Base-by-base conservation (phyloP, 495 filamentous ascomycete species). In the Talaromyces liani region DNA sequence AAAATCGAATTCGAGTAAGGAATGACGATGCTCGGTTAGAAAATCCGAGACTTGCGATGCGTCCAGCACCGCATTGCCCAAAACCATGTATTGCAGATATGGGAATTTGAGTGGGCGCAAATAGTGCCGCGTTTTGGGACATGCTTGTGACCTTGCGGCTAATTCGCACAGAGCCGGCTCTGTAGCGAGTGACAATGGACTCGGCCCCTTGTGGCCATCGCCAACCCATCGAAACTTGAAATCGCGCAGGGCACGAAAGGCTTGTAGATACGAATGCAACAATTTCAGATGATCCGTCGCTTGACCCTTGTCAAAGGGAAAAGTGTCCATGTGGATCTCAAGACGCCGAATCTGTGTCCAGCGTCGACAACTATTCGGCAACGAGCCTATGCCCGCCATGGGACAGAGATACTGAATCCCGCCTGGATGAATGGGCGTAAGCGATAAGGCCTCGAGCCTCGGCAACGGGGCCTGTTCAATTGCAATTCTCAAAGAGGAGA, bases 401-500 rank as follows among this genome's bases (percentile, higher is more conserved):
- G 77, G 74, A 56, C 85, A 84, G n/a, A 93, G 77, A 69, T 92
- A 92, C 62, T 87, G 78, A 41, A 91, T 79, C 4, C 83, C 85
- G 1, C 82, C 83, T 0, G 90, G 85, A 63, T 92, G 90, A 9
- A 93, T 82, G 1, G 82, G 80, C 7, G 82, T 77, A 16, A 93
- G 75, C 3, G 87, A 86, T 5, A 94, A 79, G 29, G 84, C 84
- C 34, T 79, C 75, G 1, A 93, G 80, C 39, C 73, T 76, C 47
- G 65, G 77, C 34, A 92, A 76, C 2, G 82, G 81, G 8, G 84
- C 81, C 56, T 86, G 84, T 71, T 92, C 89, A 12, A 92, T 72
- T 1, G 89, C 86, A 63, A 93, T 90, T 58, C 90, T 87, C 55
- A 92, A 72, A 64, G 87, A 90, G 65, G 92, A 90, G 39, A 93